Percentiles rank a stretch among this genome's conserved stretches.
Evolutionary conservation across 2,329 filamentous ascomycete species (phyloP).

Genomic region (Mollisiaceae sp.): DNA sequence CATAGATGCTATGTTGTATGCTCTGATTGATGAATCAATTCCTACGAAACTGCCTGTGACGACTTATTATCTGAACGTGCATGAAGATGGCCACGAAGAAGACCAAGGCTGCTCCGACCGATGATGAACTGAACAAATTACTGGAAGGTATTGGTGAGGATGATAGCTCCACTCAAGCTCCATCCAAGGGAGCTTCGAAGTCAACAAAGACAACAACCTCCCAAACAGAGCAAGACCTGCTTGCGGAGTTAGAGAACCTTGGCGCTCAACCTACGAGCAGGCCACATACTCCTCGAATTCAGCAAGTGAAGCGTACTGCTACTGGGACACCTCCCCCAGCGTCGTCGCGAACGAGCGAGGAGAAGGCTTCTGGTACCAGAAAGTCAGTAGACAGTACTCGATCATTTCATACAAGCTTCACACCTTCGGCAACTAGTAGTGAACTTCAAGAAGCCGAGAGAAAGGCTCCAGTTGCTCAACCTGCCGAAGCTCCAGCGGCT

Average conservation of each 20-base stretch:
- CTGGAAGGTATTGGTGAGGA: constrained; percentile 66
- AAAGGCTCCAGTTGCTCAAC: constrained; percentile 54
- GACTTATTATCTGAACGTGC: neutral
- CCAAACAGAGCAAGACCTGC: constrained; percentile 68
- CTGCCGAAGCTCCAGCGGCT: constrained; percentile 38
- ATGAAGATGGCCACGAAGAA: constrained; percentile 64
- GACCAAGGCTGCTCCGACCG: constrained; percentile 57
- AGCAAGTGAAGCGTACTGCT: constrained; percentile 56
- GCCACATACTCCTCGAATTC: constrained; percentile 80
- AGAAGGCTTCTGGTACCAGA: constrained; percentile 58
- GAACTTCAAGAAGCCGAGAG: constrained; percentile 64
- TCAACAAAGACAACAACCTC: constrained; percentile 45
- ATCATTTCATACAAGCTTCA: constrained; percentile 74
- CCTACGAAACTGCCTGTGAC: constrained; percentile 8
- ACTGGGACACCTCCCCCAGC: constrained; percentile 56
- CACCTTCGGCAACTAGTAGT: constrained; percentile 66
- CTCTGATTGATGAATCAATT: constrained; percentile 7
- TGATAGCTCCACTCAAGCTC: constrained; percentile 51
- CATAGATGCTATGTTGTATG: constrained; percentile 10
- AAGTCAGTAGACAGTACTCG: constrained; percentile 81
- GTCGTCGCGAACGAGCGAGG: constrained; percentile 65
- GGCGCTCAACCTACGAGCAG: constrained; percentile 72
- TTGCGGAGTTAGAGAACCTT: constrained; percentile 81
- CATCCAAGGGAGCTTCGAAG: constrained; percentile 43
- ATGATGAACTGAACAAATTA: constrained; percentile 69